Percentiles rank a stretch among this genome's conserved stretches.
Evolutionary conservation across 2,329 filamentous ascomycete species (phyloP).

Genomic region (Pezicula carpinea): DNA sequence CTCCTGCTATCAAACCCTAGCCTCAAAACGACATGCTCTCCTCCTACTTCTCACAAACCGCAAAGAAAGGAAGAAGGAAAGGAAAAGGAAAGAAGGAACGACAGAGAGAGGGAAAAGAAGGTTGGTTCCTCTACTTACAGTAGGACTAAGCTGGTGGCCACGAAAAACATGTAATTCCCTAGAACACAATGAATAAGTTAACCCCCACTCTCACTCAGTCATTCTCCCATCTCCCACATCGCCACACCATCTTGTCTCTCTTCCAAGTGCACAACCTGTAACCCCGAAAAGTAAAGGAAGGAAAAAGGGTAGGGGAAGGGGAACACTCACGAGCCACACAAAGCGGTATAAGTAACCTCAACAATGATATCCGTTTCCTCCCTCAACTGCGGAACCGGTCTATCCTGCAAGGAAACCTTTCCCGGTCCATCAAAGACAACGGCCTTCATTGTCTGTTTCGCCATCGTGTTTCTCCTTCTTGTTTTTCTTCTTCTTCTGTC

Average conservation of each 20-base stretch:
- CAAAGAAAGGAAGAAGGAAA: no score
- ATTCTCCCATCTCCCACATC: no score
- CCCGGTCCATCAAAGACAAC: slow-evolving; percentile 79
- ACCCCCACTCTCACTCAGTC: no score
- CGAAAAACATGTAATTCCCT: slow-evolving; percentile 83
- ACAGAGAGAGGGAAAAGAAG: no score
- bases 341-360: slow-evolving; percentile 73
- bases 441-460: slow-evolving; percentile 65
- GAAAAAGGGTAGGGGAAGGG: not conserved
- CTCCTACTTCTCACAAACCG: no score
- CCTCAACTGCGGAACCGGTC: slow-evolving; percentile 69
- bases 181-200: slow-evolving; percentile 2
- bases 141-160: slow-evolving; percentile 65
- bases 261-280: no score
- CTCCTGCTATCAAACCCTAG: no score
- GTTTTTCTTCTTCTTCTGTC: not conserved
- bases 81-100: no score
- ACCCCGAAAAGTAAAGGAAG: no score
- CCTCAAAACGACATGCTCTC: no score
- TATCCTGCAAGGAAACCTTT: slow-evolving; percentile 70
- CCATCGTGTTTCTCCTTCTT: not conserved
- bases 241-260: no score
- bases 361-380: slow-evolving; percentile 71
- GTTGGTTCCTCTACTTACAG: slow-evolving; percentile 28
- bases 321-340: slow-evolving; percentile 73